Evolutionary conservation across 805 yeast genomes (phyloP).

Genomic region (Candida ortonii): DNA sequence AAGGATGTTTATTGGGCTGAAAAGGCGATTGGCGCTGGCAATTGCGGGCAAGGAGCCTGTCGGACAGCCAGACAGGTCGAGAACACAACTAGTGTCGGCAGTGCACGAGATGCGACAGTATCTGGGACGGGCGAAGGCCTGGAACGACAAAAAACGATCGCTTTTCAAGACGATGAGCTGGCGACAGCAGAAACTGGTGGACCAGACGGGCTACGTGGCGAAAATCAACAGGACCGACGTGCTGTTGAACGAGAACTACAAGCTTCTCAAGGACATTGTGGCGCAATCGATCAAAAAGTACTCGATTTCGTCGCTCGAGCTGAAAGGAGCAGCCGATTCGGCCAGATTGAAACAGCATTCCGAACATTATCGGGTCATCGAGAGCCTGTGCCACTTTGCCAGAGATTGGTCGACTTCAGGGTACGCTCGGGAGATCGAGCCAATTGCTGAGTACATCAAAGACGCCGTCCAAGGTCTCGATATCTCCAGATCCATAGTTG

Average conservation of each 20-base stretch:
- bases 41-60: conserved; percentile 8
- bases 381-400: conserved; percentile 68
- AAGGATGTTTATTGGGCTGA: conserved; percentile 21
- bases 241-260: conserved; percentile 46
- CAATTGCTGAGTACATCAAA: conserved; percentile 51
- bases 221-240: conserved; percentile 51
- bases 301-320: conserved; percentile 42
- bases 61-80: conserved; percentile 12
- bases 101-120: conserved; percentile 48
- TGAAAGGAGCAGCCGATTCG: conserved; percentile 33
- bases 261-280: conserved; percentile 45
- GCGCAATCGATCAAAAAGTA: conserved; percentile 34
- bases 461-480: conserved; percentile 36
- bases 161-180: conserved; percentile 47
- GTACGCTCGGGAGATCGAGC: conserved; percentile 49
- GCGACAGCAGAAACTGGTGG: conserved; percentile 55
- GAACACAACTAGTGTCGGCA: conserved; percentile 36
- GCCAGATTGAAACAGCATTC: conserved; percentile 13
- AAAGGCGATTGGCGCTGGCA: conserved; percentile 8
- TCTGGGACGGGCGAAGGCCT: conserved; percentile 34
- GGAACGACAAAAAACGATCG: conserved; percentile 45
- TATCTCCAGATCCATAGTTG: conserved; percentile 42
- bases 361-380: conserved; percentile 51
- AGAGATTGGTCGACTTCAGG: conserved; percentile 65
- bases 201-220: conserved; percentile 49